Evolutionary conservation across 192 early-diverging fungal genomes (phyloP), one percentile per base, ranked within the genome.

Genomic region (Podila horticola): DNA sequence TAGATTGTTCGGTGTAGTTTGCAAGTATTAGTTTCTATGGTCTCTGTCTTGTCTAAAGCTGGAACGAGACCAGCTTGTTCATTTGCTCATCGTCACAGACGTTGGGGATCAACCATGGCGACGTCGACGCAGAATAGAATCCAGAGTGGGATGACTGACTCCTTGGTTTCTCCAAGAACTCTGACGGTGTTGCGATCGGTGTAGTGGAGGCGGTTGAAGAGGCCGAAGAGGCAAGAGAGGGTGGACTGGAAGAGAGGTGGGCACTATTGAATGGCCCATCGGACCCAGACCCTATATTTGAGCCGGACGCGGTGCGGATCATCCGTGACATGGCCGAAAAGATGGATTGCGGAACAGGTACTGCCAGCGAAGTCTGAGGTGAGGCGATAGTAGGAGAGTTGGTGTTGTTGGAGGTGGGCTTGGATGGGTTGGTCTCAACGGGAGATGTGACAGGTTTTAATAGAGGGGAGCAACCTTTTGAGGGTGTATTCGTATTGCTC

Each of bases 31-130:
- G 13, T 1, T 12, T 45, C 41, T 15, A 45, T 45, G 41, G 41
- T 0, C 11, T 34, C 33, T 1, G 29, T 29, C 1, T 4, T 30
- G 29, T 50, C 19, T 58, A 76, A 26, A 81, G 65, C 52, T 81
- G 70, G 57, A 81, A 81, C 26, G 77, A 81, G 34, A 81, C 77
- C 38, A 81, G 49, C 58, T 81, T 81, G 62, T 81, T 81, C 77
- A 81, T 81, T 17, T 81, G 77, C 31, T 81, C 77, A 11, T 81
- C 77, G 41, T 81, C 71, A 58, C 77, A 81, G 55, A 81, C 77
- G 20, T 71, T 72, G 12, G 77, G 77, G 60, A 73, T 81, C 77
- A 81, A 66, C 77, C 77, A 81, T 22, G 75, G 75, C 26, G 67
- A 69, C 13, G 51, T 36, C 0, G 57, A 59, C 5, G 34, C 51